phyloP scores from a whole-genome alignment of 345 rosid species.

The Tarenaya hassleriana region DNA sequence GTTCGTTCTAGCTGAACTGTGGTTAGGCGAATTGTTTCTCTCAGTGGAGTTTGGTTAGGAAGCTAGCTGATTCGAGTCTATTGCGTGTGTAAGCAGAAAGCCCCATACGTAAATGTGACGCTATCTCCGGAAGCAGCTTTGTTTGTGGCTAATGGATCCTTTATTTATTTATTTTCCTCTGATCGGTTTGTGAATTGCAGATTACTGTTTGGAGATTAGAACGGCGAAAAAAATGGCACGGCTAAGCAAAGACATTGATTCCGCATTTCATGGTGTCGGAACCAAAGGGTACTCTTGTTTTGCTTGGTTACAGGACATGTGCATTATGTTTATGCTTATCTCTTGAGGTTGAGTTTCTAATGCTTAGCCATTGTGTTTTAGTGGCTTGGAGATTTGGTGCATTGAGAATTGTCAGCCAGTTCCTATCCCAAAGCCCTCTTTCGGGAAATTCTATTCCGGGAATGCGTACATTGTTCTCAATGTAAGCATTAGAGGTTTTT shows the following conservation, averaged over 20 bases:
- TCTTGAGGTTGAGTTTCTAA: neutral
- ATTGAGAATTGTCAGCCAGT: constrained; percentile 45
- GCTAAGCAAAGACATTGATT: constrained; percentile 39
- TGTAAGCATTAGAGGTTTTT: constrained; percentile 33
- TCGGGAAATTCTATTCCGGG: constrained; percentile 70
- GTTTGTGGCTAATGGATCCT: constrained; percentile 10
- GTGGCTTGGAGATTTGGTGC: constrained; percentile 86
- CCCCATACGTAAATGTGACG: too few relatives aligned
- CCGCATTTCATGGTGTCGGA: constrained; percentile 54
- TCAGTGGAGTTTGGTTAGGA: neutral
- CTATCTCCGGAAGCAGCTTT: neutral
- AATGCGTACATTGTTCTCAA: constrained; percentile 56
- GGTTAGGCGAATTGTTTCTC: constrained; percentile 7
- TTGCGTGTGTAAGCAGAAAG: too few relatives aligned
- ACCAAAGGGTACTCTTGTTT: constrained; percentile 43
- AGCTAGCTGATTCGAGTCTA: neutral
- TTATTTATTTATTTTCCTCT: constrained; percentile 4
- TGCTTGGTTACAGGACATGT: neutral
- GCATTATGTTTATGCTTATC: neutral
- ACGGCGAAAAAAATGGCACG: constrained; percentile 40
- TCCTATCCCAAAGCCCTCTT: constrained; percentile 46
- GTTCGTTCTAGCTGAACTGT: constrained; percentile 2
- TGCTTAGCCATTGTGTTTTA: constrained; percentile 24
- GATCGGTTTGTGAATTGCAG: constrained; percentile 14
- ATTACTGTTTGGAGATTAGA: constrained; percentile 4